A percentile compares a stretch with the other conserved stretches of the same genome.
These are phyloP conservation scores for Cytospora chrysosperma DNA, from an alignment of 2,329 filamentous ascomycete genomes.

Conservation along the genomic window DNA sequence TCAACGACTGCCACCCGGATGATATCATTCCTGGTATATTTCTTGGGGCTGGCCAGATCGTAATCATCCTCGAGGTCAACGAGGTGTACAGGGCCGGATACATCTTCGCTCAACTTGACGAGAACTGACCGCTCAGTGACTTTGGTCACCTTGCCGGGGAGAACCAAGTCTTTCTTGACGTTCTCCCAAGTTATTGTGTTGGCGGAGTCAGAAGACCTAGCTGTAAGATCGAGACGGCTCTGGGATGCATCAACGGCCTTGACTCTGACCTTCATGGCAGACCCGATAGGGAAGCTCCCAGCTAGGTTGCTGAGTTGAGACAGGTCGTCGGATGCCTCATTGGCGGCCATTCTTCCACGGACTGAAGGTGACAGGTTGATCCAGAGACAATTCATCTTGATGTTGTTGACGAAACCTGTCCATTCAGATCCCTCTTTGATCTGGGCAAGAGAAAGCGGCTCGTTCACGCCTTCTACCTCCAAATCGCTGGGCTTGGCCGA, in stretches of 20 bases:
- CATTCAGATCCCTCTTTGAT: slow-evolving; percentile 70
- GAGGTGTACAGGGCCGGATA: slow-evolving; percentile 78
- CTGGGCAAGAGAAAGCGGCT: slow-evolving; percentile 67
- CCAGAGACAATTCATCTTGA: slow-evolving; percentile 78
- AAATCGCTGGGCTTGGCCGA: slow-evolving; percentile 73
- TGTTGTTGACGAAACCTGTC: slow-evolving; percentile 89
- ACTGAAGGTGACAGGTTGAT: slow-evolving; percentile 87
- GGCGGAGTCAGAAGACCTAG: slow-evolving; percentile 60
- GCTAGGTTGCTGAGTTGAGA: slow-evolving; percentile 73
- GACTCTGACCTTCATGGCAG: slow-evolving; percentile 78
- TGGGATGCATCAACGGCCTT: slow-evolving; percentile 70
- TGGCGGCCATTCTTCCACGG: slow-evolving; percentile 75
- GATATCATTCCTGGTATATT: slow-evolving; percentile 80
- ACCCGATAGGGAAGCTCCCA: slow-evolving; percentile 85
- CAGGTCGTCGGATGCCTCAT: slow-evolving; percentile 86
- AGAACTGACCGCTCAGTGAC: slow-evolving; percentile 79
- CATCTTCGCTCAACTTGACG: slow-evolving; percentile 76
- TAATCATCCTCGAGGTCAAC: slow-evolving; percentile 87
- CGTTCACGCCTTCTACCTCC: slow-evolving; percentile 40
- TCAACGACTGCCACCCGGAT: slow-evolving; percentile 82
- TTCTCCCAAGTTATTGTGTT: slow-evolving; percentile 65
- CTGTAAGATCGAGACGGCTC: slow-evolving; percentile 80
- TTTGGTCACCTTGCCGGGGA: slow-evolving; percentile 83
- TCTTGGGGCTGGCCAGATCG: slow-evolving; percentile 71
- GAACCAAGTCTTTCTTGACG: slow-evolving; percentile 74